Evolutionary conservation across 2,329 filamentous ascomycete species (phyloP).

Genomic region (Emergomyces africanus): DNA sequence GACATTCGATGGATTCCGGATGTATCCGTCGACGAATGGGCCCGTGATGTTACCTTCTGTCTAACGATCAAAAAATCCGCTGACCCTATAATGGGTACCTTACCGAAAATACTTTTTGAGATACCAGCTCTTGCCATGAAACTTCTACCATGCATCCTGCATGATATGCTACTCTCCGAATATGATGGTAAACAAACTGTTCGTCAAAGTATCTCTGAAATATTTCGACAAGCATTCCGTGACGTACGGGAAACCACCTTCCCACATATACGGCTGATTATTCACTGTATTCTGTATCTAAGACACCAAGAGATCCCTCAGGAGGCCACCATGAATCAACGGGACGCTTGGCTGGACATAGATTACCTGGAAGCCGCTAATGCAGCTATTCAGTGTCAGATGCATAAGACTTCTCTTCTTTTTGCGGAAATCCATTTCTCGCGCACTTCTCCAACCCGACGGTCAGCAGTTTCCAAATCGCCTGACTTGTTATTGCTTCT

Average conservation of each 20-base stretch:
- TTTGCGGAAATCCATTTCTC: slow-evolving; percentile 63
- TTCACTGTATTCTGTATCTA: slow-evolving; percentile 78
- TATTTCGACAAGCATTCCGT: slow-evolving; percentile 52
- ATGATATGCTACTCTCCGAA: slow-evolving; percentile 63
- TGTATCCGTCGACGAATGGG: slow-evolving; percentile 21
- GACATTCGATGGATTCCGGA: slow-evolving; percentile 12
- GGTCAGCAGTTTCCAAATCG: slow-evolving; percentile 48
- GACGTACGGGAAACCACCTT: slow-evolving; percentile 31
- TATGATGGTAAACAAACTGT: slow-evolving; percentile 47
- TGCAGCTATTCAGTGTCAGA: slow-evolving; percentile 63
- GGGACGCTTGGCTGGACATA: slow-evolving; percentile 73
- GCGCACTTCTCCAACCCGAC: slow-evolving; percentile 46
- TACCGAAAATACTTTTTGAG: slow-evolving; percentile 52
- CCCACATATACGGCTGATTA: slow-evolving; percentile 56
- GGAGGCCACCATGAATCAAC: slow-evolving; percentile 66
- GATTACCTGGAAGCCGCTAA: slow-evolving; percentile 57
- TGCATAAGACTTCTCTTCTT: slow-evolving; percentile 76
- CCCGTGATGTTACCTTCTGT: slow-evolving; percentile 26
- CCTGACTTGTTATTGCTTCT: slow-evolving; percentile 54
- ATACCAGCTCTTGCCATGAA: slow-evolving; percentile 59
- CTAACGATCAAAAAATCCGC: slow-evolving; percentile 47
- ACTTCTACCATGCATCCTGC: slow-evolving; percentile 71
- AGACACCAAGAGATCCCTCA: slow-evolving; percentile 62
- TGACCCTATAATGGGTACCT: slow-evolving; percentile 55
- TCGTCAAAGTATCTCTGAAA: slow-evolving; percentile 51